Percentiles rank a stretch among this genome's conserved stretches.
These are phyloP conservation scores for Santalum album DNA, from an alignment of 164 flowering plant genomes.

Conservation along the genomic window DNA sequence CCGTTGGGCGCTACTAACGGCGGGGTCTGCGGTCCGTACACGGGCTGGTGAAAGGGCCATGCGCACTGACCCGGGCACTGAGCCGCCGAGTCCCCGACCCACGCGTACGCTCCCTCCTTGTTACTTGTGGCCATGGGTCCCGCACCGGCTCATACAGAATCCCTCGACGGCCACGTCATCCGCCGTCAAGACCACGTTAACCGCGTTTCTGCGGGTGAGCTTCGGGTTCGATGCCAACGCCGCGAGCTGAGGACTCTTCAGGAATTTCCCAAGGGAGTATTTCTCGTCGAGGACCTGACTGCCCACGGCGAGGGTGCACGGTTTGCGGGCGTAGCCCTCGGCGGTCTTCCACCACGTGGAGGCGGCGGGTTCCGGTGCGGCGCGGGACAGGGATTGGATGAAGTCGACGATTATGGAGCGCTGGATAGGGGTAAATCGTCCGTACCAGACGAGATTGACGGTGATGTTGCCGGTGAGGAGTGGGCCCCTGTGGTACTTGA, in stretches of 20 bases:
- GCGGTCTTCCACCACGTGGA: not conserved
- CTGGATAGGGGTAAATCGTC: not conserved
- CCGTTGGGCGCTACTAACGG: constrained; percentile 52
- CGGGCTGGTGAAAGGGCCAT: constrained; percentile 65
- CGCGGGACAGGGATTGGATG: not conserved
- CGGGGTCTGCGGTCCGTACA: constrained; percentile 54
- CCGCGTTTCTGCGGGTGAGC: constrained; percentile 10
- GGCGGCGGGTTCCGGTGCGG: not conserved
- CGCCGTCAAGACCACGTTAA: constrained; percentile 36
- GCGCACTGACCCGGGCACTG: constrained; percentile 66
- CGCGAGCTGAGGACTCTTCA: constrained; percentile 8
- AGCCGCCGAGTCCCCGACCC: constrained; percentile 52
- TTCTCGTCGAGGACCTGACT: constrained; percentile 4
- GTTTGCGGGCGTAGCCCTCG: not conserved
- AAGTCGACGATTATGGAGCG: constrained; percentile 1
- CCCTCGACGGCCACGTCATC: constrained; percentile 34
- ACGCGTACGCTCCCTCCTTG: constrained; percentile 18
- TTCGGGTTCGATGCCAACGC: constrained; percentile 11
- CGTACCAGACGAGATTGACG: constrained; percentile 3
- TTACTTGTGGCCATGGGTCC: constrained; percentile 25
- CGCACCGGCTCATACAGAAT: constrained; percentile 37
- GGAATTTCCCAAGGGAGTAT: constrained; percentile 14
- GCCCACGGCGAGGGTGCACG: constrained; percentile 5
- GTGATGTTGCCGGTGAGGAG: not conserved
- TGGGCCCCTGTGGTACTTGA: constrained; percentile 5